phyloP scores from a whole-genome alignment of 768 basidiomycete species.

The Postia placenta region DNA sequence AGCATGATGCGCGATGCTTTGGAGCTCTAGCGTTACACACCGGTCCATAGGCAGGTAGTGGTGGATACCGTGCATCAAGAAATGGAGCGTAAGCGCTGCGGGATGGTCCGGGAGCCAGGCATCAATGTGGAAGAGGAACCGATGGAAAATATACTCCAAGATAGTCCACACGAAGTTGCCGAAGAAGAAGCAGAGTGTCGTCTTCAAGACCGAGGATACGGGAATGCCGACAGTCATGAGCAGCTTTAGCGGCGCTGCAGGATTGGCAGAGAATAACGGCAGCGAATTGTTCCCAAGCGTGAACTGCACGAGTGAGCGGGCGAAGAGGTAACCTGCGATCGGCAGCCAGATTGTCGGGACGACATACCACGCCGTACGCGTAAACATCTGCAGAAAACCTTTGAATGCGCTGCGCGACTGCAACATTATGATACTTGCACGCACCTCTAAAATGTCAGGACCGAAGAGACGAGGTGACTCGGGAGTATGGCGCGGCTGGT shows the following conservation, averaged over 20 bases:
- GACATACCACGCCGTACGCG: constrained; percentile 89
- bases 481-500: constrained; percentile 86
- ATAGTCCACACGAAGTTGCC: constrained; percentile 94
- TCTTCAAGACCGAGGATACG: constrained; percentile 32
- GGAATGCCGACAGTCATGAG: constrained; percentile 39
- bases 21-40: constrained; percentile 37
- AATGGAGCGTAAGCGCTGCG: constrained; percentile 78
- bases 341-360: constrained; percentile 91
- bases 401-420: neutral
- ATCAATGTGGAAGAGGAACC: constrained; percentile 97
- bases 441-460: constrained; percentile 72
- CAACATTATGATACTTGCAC: constrained; percentile 11
- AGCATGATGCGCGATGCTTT: too few relatives aligned
- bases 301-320: constrained; percentile 82
- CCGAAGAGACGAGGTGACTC: constrained; percentile 87
- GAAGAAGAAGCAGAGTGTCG: constrained; percentile 63
- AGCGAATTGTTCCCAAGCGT: constrained; percentile 45
- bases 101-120: constrained; percentile 78
- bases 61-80: constrained; percentile 91
- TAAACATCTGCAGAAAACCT: constrained; percentile 48
- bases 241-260: constrained; percentile 46
- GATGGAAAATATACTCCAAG: constrained; percentile 88
- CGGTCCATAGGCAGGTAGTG: constrained; percentile 97
- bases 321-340: constrained; percentile 71
- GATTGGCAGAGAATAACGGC: constrained; percentile 54